phyloP scores from a whole-genome alignment of 768 basidiomycete species.

The Boletus eberwhitei region DNA sequence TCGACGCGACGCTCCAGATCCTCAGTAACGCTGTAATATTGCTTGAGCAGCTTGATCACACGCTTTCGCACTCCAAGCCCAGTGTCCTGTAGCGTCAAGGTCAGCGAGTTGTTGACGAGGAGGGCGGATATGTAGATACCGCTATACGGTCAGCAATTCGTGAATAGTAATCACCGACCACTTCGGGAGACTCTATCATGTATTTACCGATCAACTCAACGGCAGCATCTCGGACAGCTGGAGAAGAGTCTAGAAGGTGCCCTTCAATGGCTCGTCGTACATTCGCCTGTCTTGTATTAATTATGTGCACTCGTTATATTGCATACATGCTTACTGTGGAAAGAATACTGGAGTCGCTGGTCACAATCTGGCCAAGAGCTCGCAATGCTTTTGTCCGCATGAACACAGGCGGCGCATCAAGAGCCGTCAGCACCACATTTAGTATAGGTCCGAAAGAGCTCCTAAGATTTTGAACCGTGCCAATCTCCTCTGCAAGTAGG shows the following conservation, averaged over 20 bases:
- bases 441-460: slow-evolving; percentile 84
- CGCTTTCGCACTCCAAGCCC: slow-evolving; percentile 92
- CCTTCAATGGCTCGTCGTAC: slow-evolving; percentile 87
- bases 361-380: slow-evolving; percentile 86
- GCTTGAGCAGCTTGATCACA: slow-evolving; percentile 90
- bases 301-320: neutral
- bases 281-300: slow-evolving; percentile 46
- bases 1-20: slow-evolving; percentile 64
- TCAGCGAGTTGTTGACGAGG: neutral
- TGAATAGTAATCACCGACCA: slow-evolving; percentile 87
- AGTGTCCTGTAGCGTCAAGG: slow-evolving; percentile 62
- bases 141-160: slow-evolving; percentile 89
- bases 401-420: slow-evolving; percentile 85
- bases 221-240: slow-evolving; percentile 94
- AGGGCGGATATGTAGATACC: slow-evolving; percentile 43
- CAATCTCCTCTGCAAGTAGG: slow-evolving; percentile 69
- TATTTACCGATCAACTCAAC: slow-evolving; percentile 98
- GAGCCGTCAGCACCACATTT: slow-evolving; percentile 68
- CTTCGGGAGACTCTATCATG: slow-evolving; percentile 81
- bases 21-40: slow-evolving; percentile 67
- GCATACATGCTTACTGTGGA: slow-evolving; percentile 50
- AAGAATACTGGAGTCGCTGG: slow-evolving; percentile 82
- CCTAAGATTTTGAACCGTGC: slow-evolving; percentile 69
- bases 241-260: slow-evolving; percentile 86
- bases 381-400: slow-evolving; percentile 93